phyloP scores from a whole-genome alignment of 177 flowering plant genomes.

The Vitis hybrid region DNA sequence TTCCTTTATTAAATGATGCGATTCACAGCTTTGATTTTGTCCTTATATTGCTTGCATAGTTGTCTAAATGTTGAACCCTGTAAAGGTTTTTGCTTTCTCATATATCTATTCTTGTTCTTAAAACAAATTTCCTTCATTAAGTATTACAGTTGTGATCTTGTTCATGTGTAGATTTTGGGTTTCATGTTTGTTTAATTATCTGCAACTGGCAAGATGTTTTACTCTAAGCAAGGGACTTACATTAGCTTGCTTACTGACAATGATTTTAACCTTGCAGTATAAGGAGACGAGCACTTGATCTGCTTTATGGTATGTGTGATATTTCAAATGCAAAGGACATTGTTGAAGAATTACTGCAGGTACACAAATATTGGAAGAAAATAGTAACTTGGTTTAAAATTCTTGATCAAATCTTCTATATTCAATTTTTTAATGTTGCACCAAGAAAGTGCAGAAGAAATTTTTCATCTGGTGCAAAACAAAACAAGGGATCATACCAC shows the following conservation, averaged over 20 bases:
- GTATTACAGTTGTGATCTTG: too few species aligned
- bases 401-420: not conserved
- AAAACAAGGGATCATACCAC: constrained; percentile 1
- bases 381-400: not conserved
- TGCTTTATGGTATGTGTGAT: constrained; percentile 99
- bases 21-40: too few species aligned
- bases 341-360: constrained; percentile 98
- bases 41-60: too few species aligned
- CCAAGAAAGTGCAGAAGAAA: not conserved
- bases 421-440: not conserved
- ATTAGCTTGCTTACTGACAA: constrained; percentile 1
- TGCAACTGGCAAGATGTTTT: too few species aligned
- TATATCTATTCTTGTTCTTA: too few species aligned
- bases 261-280: constrained; percentile 52
- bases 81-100: too few species aligned
- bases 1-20: too few species aligned
- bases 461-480: not conserved
- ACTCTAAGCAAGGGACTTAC: not conserved
- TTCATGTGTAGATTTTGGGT: too few species aligned
- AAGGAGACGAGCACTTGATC: constrained; percentile 96
- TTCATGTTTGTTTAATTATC: too few species aligned
- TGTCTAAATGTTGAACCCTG: too few species aligned
- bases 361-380: constrained; percentile 17
- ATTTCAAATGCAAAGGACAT: constrained; percentile 98
- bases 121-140: too few species aligned